Conservation (phyloP, 2,329 filamentous ascomycete genomes). For the Torrubiellomyces zombiae region DNA sequence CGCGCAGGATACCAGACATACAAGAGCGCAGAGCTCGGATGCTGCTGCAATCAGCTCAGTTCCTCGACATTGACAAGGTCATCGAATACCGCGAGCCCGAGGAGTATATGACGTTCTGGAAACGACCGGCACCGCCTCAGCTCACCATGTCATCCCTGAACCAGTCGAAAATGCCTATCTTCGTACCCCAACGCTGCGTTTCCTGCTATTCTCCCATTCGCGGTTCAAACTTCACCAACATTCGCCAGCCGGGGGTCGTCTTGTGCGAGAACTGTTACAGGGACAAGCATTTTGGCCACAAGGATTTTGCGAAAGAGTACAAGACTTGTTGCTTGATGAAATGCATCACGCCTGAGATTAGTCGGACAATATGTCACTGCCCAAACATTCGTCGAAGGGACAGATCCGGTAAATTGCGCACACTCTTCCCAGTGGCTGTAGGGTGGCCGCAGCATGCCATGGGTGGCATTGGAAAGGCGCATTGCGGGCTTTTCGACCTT, state of each 20-base stretch:
- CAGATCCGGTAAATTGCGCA: conserved; percentile 4
- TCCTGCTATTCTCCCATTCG: conserved; percentile 6
- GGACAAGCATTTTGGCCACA: conserved; percentile 10
- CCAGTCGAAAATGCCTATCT: conserved; percentile 6
- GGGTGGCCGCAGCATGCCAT: conserved; percentile 8
- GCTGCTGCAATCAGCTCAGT: conserved; percentile 15
- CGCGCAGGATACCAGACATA: conserved; percentile 1
- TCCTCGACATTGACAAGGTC: conserved; percentile 21
- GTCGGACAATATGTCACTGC: conserved; percentile 12
- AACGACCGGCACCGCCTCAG: conserved; percentile 9
- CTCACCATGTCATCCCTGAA: conserved; percentile 7
- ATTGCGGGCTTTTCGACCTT: conserved; percentile 6
- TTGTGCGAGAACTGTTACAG: conserved; percentile 20
- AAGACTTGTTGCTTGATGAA: conserved; percentile 15
- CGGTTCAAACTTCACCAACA: conserved; percentile 11
- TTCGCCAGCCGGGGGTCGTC: conserved; percentile 1
- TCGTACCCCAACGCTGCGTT: conserved; percentile 6
- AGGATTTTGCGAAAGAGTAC: conserved; percentile 13
- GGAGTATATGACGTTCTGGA: conserved; percentile 9
- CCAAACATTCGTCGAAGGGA: conserved; percentile 7
- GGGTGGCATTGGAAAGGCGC: conserved; percentile 3
- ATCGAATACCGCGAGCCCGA: conserved; percentile 16
- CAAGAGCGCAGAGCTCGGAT: conserved; percentile 10
- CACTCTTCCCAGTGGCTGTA: no score
- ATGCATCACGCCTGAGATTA: conserved; percentile 9